Evolutionary conservation across 2,329 filamentous ascomycete species (phyloP).

Genomic region (Sarocladium kiliense): DNA sequence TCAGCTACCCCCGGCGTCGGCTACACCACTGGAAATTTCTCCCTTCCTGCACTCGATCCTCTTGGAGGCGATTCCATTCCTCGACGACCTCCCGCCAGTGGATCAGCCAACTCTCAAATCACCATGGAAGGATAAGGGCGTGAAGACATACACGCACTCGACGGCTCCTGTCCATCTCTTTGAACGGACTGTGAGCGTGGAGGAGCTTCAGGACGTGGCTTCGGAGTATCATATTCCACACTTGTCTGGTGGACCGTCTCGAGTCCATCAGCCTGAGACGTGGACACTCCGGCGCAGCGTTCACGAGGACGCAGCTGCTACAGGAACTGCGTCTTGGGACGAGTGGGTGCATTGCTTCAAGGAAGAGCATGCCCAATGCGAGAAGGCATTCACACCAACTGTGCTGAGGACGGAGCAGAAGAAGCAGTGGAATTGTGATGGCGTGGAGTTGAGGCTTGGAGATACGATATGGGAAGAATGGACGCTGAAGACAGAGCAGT

Average conservation of each 20-base stretch:
- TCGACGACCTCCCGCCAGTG: slow-evolving; percentile 46
- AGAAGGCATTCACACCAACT: slow-evolving; percentile 33
- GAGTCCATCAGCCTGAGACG: slow-evolving; percentile 35
- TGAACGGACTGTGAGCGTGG: slow-evolving; percentile 41
- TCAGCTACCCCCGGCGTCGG: slow-evolving; percentile 39
- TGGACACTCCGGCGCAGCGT: slow-evolving; percentile 62
- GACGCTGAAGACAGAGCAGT: slow-evolving; percentile 52
- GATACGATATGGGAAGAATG: slow-evolving; percentile 38
- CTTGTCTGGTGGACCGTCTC: slow-evolving; percentile 14
- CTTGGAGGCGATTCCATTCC: slow-evolving; percentile 54
- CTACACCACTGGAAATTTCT: slow-evolving; percentile 36
- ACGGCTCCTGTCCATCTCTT: slow-evolving; percentile 47
- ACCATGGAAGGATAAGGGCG: slow-evolving; percentile 45
- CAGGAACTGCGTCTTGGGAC: slow-evolving; percentile 54
- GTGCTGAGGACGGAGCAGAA: slow-evolving; percentile 29
- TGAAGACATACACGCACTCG: slow-evolving; percentile 44
- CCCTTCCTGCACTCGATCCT: slow-evolving; percentile 49
- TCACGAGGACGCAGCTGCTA: slow-evolving; percentile 47
- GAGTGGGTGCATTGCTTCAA: slow-evolving; percentile 60
- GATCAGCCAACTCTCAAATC: slow-evolving; percentile 19
- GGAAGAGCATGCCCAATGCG: slow-evolving; percentile 36
- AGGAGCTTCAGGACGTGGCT: slow-evolving; percentile 35
- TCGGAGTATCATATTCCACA: slow-evolving; percentile 24
- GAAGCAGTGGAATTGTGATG: slow-evolving; percentile 41
- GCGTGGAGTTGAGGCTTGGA: slow-evolving; percentile 27